These are phyloP conservation scores for Kwoniella botswanensis DNA, from an alignment of 768 basidiomycete species.

Conservation along the genomic window DNA sequence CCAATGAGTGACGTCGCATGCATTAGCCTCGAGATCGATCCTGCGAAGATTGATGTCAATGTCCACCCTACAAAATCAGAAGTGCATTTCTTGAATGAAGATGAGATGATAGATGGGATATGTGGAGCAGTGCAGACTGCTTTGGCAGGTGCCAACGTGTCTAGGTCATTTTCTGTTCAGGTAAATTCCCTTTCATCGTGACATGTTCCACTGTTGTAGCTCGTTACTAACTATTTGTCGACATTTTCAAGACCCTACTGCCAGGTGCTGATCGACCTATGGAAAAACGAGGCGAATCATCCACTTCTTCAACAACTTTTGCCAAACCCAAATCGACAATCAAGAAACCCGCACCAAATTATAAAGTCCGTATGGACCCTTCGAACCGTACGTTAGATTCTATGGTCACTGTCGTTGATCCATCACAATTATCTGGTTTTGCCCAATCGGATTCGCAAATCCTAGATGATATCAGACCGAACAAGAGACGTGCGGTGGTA, in stretches of 20 bases:
- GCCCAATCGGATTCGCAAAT: conserved; percentile 17
- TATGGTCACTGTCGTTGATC: conserved; percentile 78
- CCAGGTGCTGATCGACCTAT: conserved; percentile 46
- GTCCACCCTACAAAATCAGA: conserved; percentile 98
- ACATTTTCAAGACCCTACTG: conserved; percentile 49
- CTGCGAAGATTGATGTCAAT: conserved; percentile 90
- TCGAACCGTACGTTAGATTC: conserved; percentile 90
- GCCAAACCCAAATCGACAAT: background rate
- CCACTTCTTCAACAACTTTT: conserved; percentile 4
- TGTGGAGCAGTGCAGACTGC: conserved; percentile 72
- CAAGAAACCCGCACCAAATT: conserved; percentile 65
- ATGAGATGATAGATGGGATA: conserved; percentile 76
- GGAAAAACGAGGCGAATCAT: conserved; percentile 28
- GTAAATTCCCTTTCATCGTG: conserved; percentile 28
- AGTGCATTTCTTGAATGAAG: conserved; percentile 89
- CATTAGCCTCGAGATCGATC: conserved; percentile 77
- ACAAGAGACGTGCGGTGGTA: conserved; percentile 30
- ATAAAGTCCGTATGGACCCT: conserved; percentile 89
- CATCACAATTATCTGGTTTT: conserved; percentile 59
- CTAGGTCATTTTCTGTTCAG: conserved; percentile 61
- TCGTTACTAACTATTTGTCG: too few relatives aligned
- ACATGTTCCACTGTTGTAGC: too few relatives aligned
- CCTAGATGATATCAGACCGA: conserved; percentile 21
- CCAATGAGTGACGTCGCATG: background rate
- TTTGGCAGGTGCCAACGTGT: conserved; percentile 62